These are phyloP conservation scores for Botryosphaeria dothidea DNA, from an alignment of 2,329 filamentous ascomycete species.

Conservation along the genomic window DNA sequence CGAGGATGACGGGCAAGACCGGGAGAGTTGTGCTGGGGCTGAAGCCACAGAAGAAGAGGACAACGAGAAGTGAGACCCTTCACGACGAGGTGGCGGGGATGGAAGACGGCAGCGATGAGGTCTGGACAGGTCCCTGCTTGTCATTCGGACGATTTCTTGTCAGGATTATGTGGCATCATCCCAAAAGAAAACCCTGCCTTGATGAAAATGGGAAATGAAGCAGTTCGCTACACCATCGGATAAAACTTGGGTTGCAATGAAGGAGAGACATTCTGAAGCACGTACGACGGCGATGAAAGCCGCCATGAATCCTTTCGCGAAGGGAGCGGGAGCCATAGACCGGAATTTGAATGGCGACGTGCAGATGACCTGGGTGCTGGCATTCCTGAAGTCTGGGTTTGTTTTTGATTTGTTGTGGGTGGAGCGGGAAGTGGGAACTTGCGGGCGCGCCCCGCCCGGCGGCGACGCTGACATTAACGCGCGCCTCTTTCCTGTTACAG, in stretches of 20 bases:
- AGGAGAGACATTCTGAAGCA: slow-evolving; percentile 3
- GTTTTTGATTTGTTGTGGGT: slow-evolving; percentile 6
- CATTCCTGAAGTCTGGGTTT: neutral
- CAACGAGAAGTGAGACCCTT: neutral
- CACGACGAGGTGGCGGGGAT: neutral
- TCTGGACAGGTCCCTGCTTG: neutral
- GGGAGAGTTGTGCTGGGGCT: slow-evolving; percentile 5
- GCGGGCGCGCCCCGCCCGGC: neutral
- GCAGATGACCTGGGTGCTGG: slow-evolving; percentile 2
- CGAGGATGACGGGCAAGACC: slow-evolving; percentile 8
- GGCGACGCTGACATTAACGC: neutral
- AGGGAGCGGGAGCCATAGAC: neutral
- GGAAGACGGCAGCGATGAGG: neutral
- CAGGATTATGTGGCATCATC: neutral
- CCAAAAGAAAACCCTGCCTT: neutral
- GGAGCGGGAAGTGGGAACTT: slow-evolving; percentile 12
- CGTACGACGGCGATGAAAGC: neutral
- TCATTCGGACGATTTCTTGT: neutral
- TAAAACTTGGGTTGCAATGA: neutral
- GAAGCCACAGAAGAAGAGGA: neutral
- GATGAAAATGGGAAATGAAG: neutral
- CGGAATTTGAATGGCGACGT: neutral
- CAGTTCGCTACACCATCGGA: neutral
- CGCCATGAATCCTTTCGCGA: neutral
- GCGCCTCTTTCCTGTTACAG: neutral